Base-by-base conservation (phyloP, 1,284 basidiomycete genomes). In the Boletus semigastroideus region DNA sequence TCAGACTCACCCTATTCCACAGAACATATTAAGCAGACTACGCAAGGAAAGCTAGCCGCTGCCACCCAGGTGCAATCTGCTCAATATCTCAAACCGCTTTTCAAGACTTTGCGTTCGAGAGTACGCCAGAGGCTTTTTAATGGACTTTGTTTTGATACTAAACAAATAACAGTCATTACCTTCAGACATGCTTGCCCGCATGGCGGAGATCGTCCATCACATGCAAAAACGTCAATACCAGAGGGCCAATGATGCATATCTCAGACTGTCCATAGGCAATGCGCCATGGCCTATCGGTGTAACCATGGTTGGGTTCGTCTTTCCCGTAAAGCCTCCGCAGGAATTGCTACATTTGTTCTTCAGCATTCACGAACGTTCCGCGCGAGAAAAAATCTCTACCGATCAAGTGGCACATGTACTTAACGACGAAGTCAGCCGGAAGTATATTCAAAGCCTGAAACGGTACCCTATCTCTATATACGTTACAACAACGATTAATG, bases 261-360 rank as follows among this genome's bases (percentile, higher is more conserved):
- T 99, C 16, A 89, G 96, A 22, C 76, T 99, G 31, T 95, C 92
- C 5, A 99, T 99, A 56, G 97, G 97, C 16, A 99, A 98, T 66
- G 96, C 97, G 0, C 95, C 97, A 1, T 99, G 97, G 97, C 97
- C 97, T 1, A 98, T 99, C 65, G 97, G 97, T 49, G 97, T 99
- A 6, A 99, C 97, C 53, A 96, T 96, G 90, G 96, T 98, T 74
- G 94, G 92, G 92, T 92, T 68, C 34, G 86, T 78, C 25, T 5
- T 46, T 43, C 41, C 16, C 47, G 37, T 20, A 44, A 16, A 52
- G 17, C 33, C 43, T 19, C 28, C 22, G 39, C 20, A 27, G 34
- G 13, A 38, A 43, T 39, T n/a, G 3, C 14, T 28, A 42, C n/a
- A 38, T 36, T 5, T 19, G 22, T 13, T 37, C 46, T 48, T 33